A percentile compares a stretch with the other conserved stretches of the same genome.
phyloP scores from a whole-genome alignment of 495 filamentous ascomycete species.

The Penicillium waksmanii region DNA sequence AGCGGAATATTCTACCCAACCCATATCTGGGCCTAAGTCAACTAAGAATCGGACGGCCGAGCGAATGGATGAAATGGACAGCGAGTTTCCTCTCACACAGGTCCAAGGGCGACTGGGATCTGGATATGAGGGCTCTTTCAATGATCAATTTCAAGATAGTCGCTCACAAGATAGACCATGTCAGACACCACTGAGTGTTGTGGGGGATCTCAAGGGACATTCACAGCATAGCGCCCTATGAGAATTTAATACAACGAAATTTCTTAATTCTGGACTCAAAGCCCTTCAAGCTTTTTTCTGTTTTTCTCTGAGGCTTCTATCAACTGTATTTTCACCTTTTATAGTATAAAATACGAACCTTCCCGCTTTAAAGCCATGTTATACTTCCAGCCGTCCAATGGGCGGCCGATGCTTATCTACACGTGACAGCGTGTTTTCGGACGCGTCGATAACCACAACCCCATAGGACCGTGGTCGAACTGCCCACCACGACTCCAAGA shows the following conservation, averaged over 20 bases:
- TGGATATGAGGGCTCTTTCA: conserved; percentile 15
- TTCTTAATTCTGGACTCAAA: too few relatives aligned
- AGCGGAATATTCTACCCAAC: conserved; percentile 16
- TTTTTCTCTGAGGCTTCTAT: too few relatives aligned
- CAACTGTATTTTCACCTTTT: too few relatives aligned
- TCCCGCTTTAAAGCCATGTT: neutral
- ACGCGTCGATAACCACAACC: conserved; percentile 30
- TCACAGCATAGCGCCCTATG: neutral
- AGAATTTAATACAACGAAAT: neutral
- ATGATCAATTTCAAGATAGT: conserved; percentile 15
- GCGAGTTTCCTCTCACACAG: conserved; percentile 22
- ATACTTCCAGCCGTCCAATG: neutral
- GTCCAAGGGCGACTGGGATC: neutral
- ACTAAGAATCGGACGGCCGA: conserved; percentile 16
- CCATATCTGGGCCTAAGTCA: conserved; percentile 5
- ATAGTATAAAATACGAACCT: too few relatives aligned
- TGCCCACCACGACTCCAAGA: conserved; percentile 16
- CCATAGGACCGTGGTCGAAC: neutral
- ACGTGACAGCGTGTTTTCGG: conserved; percentile 38
- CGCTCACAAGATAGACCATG: conserved; percentile 10
- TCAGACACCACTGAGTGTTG: conserved; percentile 7
- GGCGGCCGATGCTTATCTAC: conserved; percentile 31
- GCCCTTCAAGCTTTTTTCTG: too few relatives aligned
- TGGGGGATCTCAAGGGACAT: conserved; percentile 1
- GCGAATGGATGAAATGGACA: conserved; percentile 19